These are phyloP conservation scores for Suillus occidentalis DNA, from an alignment of 768 basidiomycete genomes.

Conservation along the genomic window DNA sequence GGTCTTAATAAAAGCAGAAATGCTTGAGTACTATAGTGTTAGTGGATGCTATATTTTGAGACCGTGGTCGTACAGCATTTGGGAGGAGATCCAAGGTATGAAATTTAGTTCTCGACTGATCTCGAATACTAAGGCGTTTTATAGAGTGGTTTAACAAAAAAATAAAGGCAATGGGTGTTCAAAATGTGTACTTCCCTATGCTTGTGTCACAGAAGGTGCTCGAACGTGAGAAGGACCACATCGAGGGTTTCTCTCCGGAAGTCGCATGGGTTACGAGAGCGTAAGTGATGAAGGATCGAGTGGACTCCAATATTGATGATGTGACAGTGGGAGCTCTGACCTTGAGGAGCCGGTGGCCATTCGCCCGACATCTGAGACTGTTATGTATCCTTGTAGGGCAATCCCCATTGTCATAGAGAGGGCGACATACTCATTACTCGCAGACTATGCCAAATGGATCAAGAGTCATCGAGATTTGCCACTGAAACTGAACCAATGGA, in stretches of 20 bases:
- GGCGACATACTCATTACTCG: neutral
- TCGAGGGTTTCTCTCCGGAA: constrained; percentile 98
- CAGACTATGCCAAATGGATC: constrained; percentile 99
- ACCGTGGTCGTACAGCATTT: constrained; percentile 96
- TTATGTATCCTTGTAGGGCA: constrained; percentile 94
- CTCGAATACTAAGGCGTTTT: neutral
- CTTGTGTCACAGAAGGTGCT: constrained; percentile 91
- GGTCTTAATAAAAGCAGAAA: constrained; percentile 98
- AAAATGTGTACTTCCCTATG: constrained; percentile 99
- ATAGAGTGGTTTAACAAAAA: constrained; percentile 89
- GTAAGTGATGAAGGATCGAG: constrained; percentile 45
- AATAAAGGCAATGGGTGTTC: constrained; percentile 93
- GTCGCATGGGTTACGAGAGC: constrained; percentile 99
- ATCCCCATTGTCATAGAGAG: neutral
- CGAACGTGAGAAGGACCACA: constrained; percentile 96
- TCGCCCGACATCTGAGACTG: constrained; percentile 96
- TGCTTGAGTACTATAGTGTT: constrained; percentile 99
- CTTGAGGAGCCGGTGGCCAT: constrained; percentile 98
- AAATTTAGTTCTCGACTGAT: constrained; percentile 1
- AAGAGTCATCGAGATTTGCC: constrained; percentile 96
- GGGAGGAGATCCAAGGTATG: constrained; percentile 92
- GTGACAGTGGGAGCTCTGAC: constrained; percentile 78
- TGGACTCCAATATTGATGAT: constrained; percentile 3
- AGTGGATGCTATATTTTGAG: constrained; percentile 98
- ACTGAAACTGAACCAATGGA: constrained; percentile 98